These are phyloP conservation scores for Paecilomyces formosus DNA, from an alignment of 2,329 filamentous ascomycete species.

Conservation along the genomic window DNA sequence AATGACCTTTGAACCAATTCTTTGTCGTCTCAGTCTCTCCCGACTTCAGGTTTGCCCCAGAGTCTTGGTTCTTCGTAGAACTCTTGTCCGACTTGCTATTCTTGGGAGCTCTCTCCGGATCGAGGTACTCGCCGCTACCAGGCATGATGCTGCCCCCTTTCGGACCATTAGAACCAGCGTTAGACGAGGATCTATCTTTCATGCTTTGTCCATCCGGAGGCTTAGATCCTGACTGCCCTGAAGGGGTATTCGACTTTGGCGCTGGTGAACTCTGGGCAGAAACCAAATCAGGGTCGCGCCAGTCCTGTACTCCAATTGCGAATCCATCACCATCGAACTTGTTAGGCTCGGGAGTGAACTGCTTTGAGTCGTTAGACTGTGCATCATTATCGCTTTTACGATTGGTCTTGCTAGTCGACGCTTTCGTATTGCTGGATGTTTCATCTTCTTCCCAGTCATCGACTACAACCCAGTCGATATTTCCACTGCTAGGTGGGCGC, in stretches of 20 bases:
- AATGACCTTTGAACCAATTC: constrained; percentile 28
- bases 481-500: constrained; percentile 64
- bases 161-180: constrained; percentile 29
- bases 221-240: constrained; percentile 21
- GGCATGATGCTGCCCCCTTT: constrained; percentile 63
- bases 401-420: constrained; percentile 18
- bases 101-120: constrained; percentile 27
- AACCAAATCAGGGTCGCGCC: constrained; percentile 71
- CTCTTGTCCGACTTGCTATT: constrained; percentile 4
- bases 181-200: constrained; percentile 23
- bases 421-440: constrained; percentile 15
- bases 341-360: constrained; percentile 15
- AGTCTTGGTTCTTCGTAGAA: neutral
- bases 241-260: constrained; percentile 14
- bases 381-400: constrained; percentile 14
- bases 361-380: constrained; percentile 11
- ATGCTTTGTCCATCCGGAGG: constrained; percentile 17
- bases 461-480: constrained; percentile 64
- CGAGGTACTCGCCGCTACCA: constrained; percentile 63
- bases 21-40: constrained; percentile 8
- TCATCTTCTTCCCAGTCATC: constrained; percentile 56
- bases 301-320: constrained; percentile 78
- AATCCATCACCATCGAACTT: constrained; percentile 53
- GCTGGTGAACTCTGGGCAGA: constrained; percentile 29
- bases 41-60: constrained; percentile 5